Evolutionary conservation across 108 stramenopile genomes (phyloP), one percentile per base, ranked within the genome.

Genomic region (Fistulifera pelliculosa): DNA sequence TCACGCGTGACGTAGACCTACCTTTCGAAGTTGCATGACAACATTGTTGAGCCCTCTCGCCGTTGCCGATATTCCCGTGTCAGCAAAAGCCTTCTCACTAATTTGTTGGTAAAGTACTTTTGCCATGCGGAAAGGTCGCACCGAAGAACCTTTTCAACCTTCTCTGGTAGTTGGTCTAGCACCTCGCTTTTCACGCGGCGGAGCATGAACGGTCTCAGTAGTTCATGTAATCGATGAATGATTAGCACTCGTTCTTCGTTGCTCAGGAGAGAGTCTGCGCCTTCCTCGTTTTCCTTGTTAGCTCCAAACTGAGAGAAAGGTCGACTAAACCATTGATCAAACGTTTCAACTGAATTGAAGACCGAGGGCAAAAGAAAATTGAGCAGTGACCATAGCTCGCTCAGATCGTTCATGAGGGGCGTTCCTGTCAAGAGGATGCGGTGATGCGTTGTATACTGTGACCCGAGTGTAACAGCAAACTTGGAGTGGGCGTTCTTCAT

Each of bases 161-260:
- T 93, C 50, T 85, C 81, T 7, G 96, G 96, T 10, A 94, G 69
- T 47, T 90, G 87, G 53, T 91, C 85, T 35, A 84, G 63, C 8
- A 64, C 73, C 27, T 94, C 87, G 22, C 79, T 79, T 71, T 97
- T 94, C 49, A 94, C 74, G 42, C 96, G 82, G 1, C 96, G 77
- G 25, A 97, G 69, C 90, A 97, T 85, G 60, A 93, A 97, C 16
- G 94, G 92, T 16, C 90, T 73, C 7, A 97, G 73, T 21, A 94
- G 61, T 56, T 86, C 90, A 59, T 95, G 96, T 24, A 95, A 74
- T 39, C 88, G 87, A 62, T 88, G 81, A 52, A 95, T 94, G 54
- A 94, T 79, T 38, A 87, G 85, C 80, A 93, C 85, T 17, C 90
- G 70, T 58, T 94, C 92, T 66, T 98, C 87, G 60, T 85, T 87